Evolutionary conservation across 2,329 filamentous ascomycete species (phyloP).

Genomic region (Fusarium sulawesiense): DNA sequence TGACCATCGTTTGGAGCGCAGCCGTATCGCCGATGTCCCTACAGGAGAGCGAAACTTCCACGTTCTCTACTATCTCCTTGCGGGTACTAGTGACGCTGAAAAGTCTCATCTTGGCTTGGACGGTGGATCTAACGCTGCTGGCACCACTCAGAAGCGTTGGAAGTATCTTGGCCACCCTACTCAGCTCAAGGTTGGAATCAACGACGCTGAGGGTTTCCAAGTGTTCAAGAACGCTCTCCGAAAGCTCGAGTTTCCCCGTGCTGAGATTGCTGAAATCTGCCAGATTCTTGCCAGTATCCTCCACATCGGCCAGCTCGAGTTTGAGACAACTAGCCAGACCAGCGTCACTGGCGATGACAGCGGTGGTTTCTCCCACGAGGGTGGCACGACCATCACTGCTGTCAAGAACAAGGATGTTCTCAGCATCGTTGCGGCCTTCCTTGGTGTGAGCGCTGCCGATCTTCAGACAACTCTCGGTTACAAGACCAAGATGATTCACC

Average conservation of each 20-base stretch:
- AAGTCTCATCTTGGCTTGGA: constrained; percentile 83
- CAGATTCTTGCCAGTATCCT: constrained; percentile 93
- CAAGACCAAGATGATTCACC: constrained; percentile 95
- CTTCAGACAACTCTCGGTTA: constrained; percentile 91
- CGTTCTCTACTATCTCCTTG: constrained; percentile 92
- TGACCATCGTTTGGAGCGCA: constrained; percentile 92
- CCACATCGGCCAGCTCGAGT: constrained; percentile 98
- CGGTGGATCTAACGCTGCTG: constrained; percentile 58
- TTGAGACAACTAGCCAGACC: constrained; percentile 83
- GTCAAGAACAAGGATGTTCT: constrained; percentile 96
- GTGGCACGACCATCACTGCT: constrained; percentile 83
- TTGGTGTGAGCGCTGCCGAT: constrained; percentile 83
- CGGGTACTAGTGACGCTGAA: constrained; percentile 90
- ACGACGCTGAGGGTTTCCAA: constrained; percentile 94
- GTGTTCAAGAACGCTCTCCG: constrained; percentile 96
- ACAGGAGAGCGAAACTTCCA: constrained; percentile 98
- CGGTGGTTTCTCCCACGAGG: constrained; percentile 95
- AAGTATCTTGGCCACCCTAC: constrained; percentile 96
- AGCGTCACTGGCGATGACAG: constrained; percentile 87
- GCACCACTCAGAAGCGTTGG: constrained; percentile 81
- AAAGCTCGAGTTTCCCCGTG: constrained; percentile 92
- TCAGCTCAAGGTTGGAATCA: constrained; percentile 96
- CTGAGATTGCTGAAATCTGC: constrained; percentile 96
- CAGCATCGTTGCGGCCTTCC: constrained; percentile 88
- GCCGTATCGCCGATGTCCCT: constrained; percentile 89